Evolutionary conservation across 169 alveolate species (phyloP), one percentile per base, ranked within the genome.

Genomic region (Cryptosporidium viatorum): DNA sequence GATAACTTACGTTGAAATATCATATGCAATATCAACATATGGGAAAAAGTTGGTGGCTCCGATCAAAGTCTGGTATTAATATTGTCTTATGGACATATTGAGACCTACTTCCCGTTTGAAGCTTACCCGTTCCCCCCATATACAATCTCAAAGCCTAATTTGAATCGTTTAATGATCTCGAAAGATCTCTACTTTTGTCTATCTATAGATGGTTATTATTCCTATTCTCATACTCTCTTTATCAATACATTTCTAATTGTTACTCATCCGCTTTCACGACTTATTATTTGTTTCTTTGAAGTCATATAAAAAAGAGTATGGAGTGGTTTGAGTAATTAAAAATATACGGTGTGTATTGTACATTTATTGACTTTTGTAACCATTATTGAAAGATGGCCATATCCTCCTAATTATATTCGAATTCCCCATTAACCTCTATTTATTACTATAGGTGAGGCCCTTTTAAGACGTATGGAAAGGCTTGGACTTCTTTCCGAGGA

Each of bases 401-500:
- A 10, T 33, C 51, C 51, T 6, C 23, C 50, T 1, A 16, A n/a
- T 31, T 23, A 21, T 3, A 43, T 6, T 23, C 8, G 41, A 43
- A 69, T 65, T 73, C 58, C 75, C 67, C 68, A 4, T 70, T 65
- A n/a, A 65, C 43, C 33, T 65, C 8, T 3, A 65, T 65, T 7
- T 5, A 31, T 23, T 51, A 55, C 14, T 48, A 5, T 26, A 85
- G 98, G 99, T 68, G 97, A 97, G 91, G 99, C 99, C 55, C 96
- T 98, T 71, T 94, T 98, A 89, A 96, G 99, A 85, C 97, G 99
- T 92, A 98, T 98, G 99, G 97, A 95, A 29, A 97, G 99, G 58
- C 95, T 97, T 91, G 99, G 99, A 33, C 96, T 98, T 59, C 94
- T 98, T 92, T 93, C 95, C 70, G 99, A 98, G 92, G 93, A 94